Evolutionary conservation across 148 eudicot genomes (phyloP).

Genomic region (Fallopia convolvulus): DNA sequence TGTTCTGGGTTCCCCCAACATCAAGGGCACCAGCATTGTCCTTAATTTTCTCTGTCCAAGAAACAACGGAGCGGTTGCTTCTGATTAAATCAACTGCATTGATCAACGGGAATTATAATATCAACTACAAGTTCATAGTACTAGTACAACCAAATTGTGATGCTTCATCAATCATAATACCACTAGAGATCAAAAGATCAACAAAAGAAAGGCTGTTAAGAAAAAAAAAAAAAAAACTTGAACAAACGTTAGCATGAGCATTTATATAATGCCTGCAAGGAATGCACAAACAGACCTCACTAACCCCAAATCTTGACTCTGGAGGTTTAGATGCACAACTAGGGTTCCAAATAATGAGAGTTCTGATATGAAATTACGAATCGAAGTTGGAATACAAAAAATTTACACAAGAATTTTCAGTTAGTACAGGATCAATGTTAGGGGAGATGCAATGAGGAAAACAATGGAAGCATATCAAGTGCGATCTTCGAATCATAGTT

Average conservation of each 20-base stretch:
- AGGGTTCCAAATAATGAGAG: no score
- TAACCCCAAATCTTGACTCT: no score
- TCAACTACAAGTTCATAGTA: neutral
- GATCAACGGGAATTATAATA: neutral
- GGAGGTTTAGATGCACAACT: no score
- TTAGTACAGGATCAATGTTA: no score
- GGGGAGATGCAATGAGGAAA: no score
- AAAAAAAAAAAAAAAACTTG: no score
- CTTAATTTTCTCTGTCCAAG: constrained; percentile 21
- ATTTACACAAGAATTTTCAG: no score
- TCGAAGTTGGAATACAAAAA: no score
- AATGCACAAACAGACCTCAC: no score
- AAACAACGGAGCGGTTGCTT: constrained; percentile 14
- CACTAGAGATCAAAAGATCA: neutral
- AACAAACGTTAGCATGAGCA: no score
- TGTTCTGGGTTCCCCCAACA: constrained; percentile 25
- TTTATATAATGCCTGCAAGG: no score
- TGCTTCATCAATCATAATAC: neutral
- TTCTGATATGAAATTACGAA: no score
- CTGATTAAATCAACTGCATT: constrained; percentile 25
- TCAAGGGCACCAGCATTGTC: constrained; percentile 20
- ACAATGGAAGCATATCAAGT: neutral
- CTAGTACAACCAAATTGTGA: neutral
- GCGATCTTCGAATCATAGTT: neutral
- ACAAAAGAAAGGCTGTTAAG: neutral